phyloP scores from a whole-genome alignment of 2,329 filamentous ascomycete species.

The Hortaea werneckii region DNA sequence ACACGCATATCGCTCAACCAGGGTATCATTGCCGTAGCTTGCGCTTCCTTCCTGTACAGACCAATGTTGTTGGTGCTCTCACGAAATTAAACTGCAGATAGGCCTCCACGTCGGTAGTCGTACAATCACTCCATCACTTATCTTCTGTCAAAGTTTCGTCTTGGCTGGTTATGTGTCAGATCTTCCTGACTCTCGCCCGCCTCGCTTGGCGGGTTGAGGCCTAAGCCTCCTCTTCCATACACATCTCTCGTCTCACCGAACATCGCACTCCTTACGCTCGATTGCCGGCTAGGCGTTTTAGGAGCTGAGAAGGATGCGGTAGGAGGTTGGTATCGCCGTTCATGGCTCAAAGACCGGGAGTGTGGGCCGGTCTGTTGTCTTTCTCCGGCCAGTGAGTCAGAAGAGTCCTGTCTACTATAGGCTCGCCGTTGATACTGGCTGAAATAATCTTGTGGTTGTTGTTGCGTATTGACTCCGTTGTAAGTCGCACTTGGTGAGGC shows the following conservation, averaged over 20 bases:
- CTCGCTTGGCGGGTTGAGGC: constrained; percentile 9
- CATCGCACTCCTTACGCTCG: constrained; percentile 1
- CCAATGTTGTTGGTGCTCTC: too few relatives aligned
- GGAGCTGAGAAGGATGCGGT: constrained; percentile 34
- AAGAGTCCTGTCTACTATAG: constrained; percentile 7
- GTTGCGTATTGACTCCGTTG: constrained; percentile 2
- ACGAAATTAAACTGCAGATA: too few relatives aligned
- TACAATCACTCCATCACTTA: not conserved
- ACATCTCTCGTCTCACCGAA: constrained; percentile 3
- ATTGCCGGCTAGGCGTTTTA: constrained; percentile 23
- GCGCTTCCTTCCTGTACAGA: too few relatives aligned
- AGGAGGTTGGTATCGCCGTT: constrained; percentile 30
- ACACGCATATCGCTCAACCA: too few relatives aligned
- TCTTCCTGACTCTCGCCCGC: constrained; percentile 6
- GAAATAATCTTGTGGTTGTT: constrained; percentile 9
- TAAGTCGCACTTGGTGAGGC: constrained; percentile 7
- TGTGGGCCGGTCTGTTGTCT: not conserved
- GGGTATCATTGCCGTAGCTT: too few relatives aligned
- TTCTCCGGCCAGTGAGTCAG: not conserved
- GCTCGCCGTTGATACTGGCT: not conserved
- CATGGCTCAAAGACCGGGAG: constrained; percentile 5
- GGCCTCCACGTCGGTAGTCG: too few relatives aligned
- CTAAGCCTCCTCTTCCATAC: constrained; percentile 8
- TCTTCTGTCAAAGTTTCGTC: not conserved
- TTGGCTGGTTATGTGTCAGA: constrained; percentile 1